Percentiles rank a stretch among this genome's conserved stretches.
phyloP scores from a whole-genome alignment of 164 flowering plant species.

The Hamamelis virginiana region DNA sequence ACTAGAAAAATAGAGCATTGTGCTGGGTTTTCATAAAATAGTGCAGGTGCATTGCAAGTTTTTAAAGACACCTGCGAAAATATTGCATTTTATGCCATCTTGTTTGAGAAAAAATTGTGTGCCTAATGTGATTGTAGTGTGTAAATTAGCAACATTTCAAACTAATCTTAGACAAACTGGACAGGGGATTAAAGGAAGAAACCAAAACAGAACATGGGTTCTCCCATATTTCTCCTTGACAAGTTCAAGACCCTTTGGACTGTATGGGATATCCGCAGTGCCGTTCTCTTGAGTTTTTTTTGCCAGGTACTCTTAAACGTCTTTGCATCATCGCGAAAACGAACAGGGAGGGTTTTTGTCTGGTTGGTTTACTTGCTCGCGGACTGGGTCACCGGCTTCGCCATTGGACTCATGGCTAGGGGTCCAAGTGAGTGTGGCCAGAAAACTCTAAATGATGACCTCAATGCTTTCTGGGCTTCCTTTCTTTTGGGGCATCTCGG shows the following conservation, averaged over 20 bases:
- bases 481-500: conserved; percentile 23
- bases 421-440: background rate
- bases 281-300: background rate
- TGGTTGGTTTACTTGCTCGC: background rate
- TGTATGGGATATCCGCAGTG: background rate
- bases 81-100: too few relatives aligned
- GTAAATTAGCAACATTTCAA: too few relatives aligned
- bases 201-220: background rate
- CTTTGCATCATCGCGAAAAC: background rate
- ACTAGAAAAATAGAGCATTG: too few relatives aligned
- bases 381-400: background rate
- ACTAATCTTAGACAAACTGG: too few relatives aligned
- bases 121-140: too few relatives aligned
- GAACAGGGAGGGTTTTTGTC: background rate
- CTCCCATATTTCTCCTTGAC: too few relatives aligned
- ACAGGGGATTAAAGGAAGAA: background rate
- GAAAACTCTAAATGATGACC: too few relatives aligned
- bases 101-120: too few relatives aligned
- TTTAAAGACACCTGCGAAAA: too few relatives aligned
- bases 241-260: background rate
- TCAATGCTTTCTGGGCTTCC: conserved; percentile 22
- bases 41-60: too few relatives aligned
- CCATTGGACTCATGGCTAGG: background rate
- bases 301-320: background rate
- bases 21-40: too few relatives aligned